phyloP scores from a whole-genome alignment of 306 rosid species.

The Dalbergia cultrata region DNA sequence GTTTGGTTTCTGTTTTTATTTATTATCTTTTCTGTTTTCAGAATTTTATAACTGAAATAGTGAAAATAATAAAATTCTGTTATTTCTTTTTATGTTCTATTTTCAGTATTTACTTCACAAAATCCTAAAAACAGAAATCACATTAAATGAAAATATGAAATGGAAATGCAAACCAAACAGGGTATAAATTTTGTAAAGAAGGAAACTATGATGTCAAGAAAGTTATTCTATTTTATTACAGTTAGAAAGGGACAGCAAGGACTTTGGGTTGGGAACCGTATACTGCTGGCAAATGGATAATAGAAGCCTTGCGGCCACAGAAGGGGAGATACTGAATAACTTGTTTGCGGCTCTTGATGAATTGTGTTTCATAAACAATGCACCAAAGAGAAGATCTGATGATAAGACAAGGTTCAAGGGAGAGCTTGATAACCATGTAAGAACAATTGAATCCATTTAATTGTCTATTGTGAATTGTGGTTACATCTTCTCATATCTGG shows the following conservation, averaged over 20 bases:
- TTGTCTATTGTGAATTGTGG: no score
- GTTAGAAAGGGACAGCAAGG: slow-evolving; percentile 4
- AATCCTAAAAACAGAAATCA: no score
- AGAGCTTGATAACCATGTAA: slow-evolving; percentile 33
- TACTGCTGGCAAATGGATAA: neutral
- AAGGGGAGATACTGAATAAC: slow-evolving; percentile 22
- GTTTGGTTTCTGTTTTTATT: no score
- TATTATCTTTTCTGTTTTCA: no score
- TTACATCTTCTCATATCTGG: neutral
- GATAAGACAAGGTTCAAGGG: neutral
- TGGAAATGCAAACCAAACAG: no score
- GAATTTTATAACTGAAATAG: no score
- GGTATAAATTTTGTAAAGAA: neutral
- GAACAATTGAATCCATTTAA: neutral
- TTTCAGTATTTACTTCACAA: no score
- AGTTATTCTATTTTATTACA: neutral
- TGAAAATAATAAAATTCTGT: no score
- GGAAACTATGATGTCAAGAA: neutral
- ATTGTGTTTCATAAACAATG: slow-evolving; percentile 25
- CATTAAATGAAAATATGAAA: no score
- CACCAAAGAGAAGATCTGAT: neutral
- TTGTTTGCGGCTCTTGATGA: slow-evolving; percentile 40
- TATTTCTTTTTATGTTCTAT: no score
- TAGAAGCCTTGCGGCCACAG: neutral
- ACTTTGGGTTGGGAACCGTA: neutral